Evolutionary conservation across 2,329 filamentous ascomycete genomes (phyloP), one percentile per base, ranked within the genome.

Genomic region (Phialophora tarda): DNA sequence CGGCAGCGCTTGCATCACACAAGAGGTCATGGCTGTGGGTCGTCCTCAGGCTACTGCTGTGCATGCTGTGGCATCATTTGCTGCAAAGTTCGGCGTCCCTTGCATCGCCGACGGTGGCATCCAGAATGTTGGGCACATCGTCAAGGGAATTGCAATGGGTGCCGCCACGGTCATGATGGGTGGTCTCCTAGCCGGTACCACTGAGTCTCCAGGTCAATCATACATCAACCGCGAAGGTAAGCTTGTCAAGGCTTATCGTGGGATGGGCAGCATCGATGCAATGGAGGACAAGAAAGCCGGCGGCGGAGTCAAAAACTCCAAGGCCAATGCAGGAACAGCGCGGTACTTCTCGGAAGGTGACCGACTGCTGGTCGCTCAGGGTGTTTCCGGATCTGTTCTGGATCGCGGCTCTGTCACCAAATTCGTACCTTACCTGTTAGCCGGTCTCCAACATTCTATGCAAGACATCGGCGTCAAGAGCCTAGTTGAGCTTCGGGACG

Each of bases 251-350:
- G 93, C 95, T 48, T 99, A 99, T 86, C 91, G 95, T 80, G 95
- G 95, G 67, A 99, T 99, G 95, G 95, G 95, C 73, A 93, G 90
- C 81, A 99, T 99, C 77, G 95, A 97, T 75, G 95, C 95, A 73
- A 99, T 99, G 95, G 93, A 98, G 82, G 94, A 98, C 82, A 97
- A 95, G 88, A 97, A 97, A 85, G 93, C 93, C 11, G 92, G 91
- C 63, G 90, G 89, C 72, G 67, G 68, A 28, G 82, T 83, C 75
- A 91, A 89, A 82, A 89, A 89, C 80, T 81, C 83, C 74, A 88
- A 89, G 78, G 83, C 84, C n/a, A 84, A 98, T 78, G 95, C 95
- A 63, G 95, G 95, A 76, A 98, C 96, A 70, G 95, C 95, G 53
- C 90, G 95, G 69, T 99, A 99, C 85, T 99, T 99, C 83, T 97